Conservation (phyloP, 495 filamentous ascomycete genomes). For the Cercophora samala region DNA sequence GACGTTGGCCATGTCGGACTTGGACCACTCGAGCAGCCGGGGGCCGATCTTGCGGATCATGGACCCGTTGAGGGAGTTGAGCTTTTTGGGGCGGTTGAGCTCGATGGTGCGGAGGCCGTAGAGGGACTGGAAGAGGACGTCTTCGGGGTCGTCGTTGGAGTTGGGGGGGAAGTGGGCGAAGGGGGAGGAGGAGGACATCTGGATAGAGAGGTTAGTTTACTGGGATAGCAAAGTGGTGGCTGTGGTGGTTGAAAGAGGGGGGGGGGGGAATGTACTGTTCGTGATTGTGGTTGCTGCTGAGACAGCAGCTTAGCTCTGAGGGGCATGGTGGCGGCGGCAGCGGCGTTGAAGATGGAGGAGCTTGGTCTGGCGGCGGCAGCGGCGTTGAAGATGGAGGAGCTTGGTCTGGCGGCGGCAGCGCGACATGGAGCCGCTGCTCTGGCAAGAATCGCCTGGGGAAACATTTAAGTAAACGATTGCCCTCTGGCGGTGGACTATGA, state of each 20-base stretch:
- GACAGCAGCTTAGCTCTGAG: slow-evolving; percentile 77
- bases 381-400: not conserved
- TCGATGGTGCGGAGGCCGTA: slow-evolving; percentile 90
- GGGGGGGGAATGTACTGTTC: not conserved
- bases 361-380: too few species aligned
- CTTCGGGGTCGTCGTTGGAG: slow-evolving; percentile 72
- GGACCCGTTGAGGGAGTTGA: slow-evolving; percentile 86
- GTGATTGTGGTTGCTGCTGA: slow-evolving; percentile 33
- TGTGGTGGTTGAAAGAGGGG: not conserved
- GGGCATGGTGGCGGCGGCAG: slow-evolving; percentile 70
- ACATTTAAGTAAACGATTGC: slow-evolving; percentile 37
- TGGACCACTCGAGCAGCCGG: slow-evolving; percentile 85
- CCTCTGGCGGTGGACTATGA: slow-evolving; percentile 15
- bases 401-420: slow-evolving; percentile 16
- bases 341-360: slow-evolving; percentile 21
- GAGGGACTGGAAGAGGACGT: slow-evolving; percentile 84
- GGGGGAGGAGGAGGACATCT: slow-evolving; percentile 57
- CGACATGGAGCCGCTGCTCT: slow-evolving; percentile 41
- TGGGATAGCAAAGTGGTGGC: not conserved
- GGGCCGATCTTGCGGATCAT: slow-evolving; percentile 93
- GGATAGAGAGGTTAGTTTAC: slow-evolving; percentile 12
- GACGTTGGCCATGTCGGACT: slow-evolving; percentile 88
- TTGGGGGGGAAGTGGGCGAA: slow-evolving; percentile 35
- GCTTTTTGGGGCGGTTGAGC: slow-evolving; percentile 86
- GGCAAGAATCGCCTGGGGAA: slow-evolving; percentile 36